A percentile compares a stretch with the other conserved stretches of the same genome.
These are phyloP conservation scores for Umbelopsis ramanniana DNA, from an alignment of 192 early-diverging fungal genomes.

Conservation along the genomic window DNA sequence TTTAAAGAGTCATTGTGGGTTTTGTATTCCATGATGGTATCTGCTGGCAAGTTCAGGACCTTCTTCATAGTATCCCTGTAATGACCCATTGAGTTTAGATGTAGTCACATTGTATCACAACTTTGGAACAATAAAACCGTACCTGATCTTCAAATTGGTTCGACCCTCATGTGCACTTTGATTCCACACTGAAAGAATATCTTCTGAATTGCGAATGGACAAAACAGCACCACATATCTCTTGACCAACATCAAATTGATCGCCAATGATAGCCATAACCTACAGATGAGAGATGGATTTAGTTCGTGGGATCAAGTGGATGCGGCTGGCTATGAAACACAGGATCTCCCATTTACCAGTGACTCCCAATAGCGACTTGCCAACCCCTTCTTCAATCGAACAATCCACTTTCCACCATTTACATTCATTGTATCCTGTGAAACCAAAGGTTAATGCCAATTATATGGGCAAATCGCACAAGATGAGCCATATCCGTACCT, in stretches of 20 bases:
- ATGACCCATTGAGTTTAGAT: background rate
- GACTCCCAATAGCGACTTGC: slow-evolving; percentile 92
- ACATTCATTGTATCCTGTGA: slow-evolving; percentile 73
- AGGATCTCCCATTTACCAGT: slow-evolving; percentile 53
- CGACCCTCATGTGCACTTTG: slow-evolving; percentile 80
- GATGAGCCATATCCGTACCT: slow-evolving; percentile 48
- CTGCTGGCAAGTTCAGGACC: slow-evolving; percentile 81
- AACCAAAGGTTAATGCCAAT: background rate
- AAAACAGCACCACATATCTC: slow-evolving; percentile 95
- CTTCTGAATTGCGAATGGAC: slow-evolving; percentile 90
- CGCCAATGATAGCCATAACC: slow-evolving; percentile 87
- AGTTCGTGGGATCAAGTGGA: too few relatives aligned
- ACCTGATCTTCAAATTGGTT: slow-evolving; percentile 85
- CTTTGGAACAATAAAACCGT: background rate
- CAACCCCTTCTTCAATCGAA: slow-evolving; percentile 90
- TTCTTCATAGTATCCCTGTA: slow-evolving; percentile 85
- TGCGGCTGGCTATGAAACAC: background rate
- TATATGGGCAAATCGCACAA: background rate
- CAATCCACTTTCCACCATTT: slow-evolving; percentile 96
- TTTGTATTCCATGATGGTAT: slow-evolving; percentile 95
- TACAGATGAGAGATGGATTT: slow-evolving; percentile 17
- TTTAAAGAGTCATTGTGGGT: slow-evolving; percentile 87
- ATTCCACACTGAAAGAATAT: slow-evolving; percentile 97
- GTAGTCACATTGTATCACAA: background rate
- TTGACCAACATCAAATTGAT: slow-evolving; percentile 85